Percentiles rank a stretch among this genome's conserved stretches.
These are phyloP conservation scores for Sclerotinia spermophila DNA, from an alignment of 2,329 filamentous ascomycete species.

Conservation along the genomic window DNA sequence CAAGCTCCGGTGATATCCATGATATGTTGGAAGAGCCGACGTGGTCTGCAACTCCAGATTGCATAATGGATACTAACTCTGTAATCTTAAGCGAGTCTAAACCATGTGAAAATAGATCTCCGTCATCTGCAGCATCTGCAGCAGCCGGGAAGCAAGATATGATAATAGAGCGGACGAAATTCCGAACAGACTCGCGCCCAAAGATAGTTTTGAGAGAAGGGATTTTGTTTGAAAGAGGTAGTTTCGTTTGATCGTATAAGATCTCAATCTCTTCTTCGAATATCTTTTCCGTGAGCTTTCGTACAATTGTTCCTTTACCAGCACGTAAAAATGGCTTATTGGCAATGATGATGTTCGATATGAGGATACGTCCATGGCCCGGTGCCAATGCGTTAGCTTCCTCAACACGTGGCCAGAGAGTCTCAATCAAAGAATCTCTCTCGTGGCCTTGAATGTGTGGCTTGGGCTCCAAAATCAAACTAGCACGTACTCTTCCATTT, in stretches of 20 bases:
- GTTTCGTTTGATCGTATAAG: not conserved
- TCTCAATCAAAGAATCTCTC: not conserved
- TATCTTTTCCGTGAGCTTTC: not conserved
- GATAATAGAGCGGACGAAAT: slow-evolving; percentile 1
- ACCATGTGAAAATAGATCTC: slow-evolving; percentile 1
- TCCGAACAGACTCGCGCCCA: not conserved
- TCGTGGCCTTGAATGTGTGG: slow-evolving; percentile 7
- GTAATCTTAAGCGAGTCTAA: slow-evolving; percentile 9
- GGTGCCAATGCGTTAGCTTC: slow-evolving; percentile 23
- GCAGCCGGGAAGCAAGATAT: not conserved
- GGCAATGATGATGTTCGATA: slow-evolving; percentile 22
- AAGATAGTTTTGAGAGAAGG: not conserved
- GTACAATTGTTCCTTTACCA: slow-evolving; percentile 23
- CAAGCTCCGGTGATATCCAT: not conserved
- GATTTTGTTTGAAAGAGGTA: not conserved
- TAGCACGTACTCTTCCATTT: not conserved
- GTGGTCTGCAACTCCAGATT: not conserved
- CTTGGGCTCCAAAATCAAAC: slow-evolving; percentile 2
- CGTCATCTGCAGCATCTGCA: not conserved
- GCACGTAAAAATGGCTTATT: slow-evolving; percentile 19
- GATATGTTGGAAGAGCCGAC: not conserved
- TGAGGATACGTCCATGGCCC: slow-evolving; percentile 23
- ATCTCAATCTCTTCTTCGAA: slow-evolving; percentile 34
- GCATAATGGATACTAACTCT: not conserved
- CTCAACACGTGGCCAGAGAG: slow-evolving; percentile 24